Base-by-base conservation (phyloP, 495 filamentous ascomycete species). In the Aspergillus avenaceus region DNA sequence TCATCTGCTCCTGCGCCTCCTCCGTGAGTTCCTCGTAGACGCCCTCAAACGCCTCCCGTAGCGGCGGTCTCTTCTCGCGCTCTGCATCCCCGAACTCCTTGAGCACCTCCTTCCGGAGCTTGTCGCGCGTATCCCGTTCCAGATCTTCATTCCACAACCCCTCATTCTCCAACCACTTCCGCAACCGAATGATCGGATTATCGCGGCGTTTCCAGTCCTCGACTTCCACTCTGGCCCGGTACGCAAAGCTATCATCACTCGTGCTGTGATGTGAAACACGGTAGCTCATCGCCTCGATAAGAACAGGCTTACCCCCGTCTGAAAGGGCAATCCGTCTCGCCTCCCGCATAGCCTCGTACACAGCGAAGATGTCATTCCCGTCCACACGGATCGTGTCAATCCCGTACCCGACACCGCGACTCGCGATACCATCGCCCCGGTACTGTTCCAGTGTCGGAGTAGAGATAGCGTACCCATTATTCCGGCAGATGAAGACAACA, bases 221-320 rank as follows among this genome's bases (percentile, higher is more conserved):
- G 2, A 99, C 93, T 59, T 99, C 93, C 0, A 96, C 86, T 22
- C 83, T 80, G 0, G 92, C 91, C 14, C 93, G 90, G 67, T 99
- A 99, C 1, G 92, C 92, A 61, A 96, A 97, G 28, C 86, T 91
- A 62, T 99, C 93, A 58, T 99, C 93, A n/a, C 84, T 90, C 0
- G 93, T 99, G 67, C 91, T 96, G 70, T 99, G 93, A 65, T 99
- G 93, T 27, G 84, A 88, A 38, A 99, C 91, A 13, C 93, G 91
- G 65, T 99, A 99, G 23, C 87, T 91, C 93, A 99, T 97, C 16
- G 90, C 90, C 71, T 99, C 93, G 42, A 99, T 85, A 3, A 99
- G 70, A 0, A 99, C 83, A 0, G 87, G 90, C 51, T 79, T 81
- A 3, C 90, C 88, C 28, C 88, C 90, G 44, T 87, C 83, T 41